A percentile compares a stretch with the other conserved stretches of the same genome.
These are phyloP conservation scores for Malassezia restricta DNA, from an alignment of 1,284 basidiomycete species.

Conservation along the genomic window DNA sequence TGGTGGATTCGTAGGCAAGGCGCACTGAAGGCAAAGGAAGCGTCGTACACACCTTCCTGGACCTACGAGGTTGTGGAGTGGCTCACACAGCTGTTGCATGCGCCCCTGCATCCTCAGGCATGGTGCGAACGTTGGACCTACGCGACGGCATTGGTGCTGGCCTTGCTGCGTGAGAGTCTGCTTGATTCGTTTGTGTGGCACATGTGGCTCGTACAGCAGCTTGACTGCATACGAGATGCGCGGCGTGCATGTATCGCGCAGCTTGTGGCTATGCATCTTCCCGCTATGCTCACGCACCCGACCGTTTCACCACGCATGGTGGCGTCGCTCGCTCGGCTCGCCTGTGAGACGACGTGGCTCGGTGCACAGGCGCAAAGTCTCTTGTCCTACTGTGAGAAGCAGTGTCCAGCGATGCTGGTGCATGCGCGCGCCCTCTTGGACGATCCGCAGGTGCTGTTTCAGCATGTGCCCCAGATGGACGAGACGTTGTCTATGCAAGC, in stretches of 20 bases:
- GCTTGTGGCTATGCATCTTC: constrained; percentile 49
- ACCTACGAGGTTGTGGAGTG: constrained; percentile 74
- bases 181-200: constrained; percentile 70
- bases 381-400: background rate
- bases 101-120: background rate
- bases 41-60: constrained; percentile 64
- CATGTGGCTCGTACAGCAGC: constrained; percentile 69
- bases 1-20: constrained; percentile 93
- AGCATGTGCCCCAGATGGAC: background rate
- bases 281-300: background rate
- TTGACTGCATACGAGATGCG: constrained; percentile 57
- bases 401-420: background rate
- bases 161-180: constrained; percentile 67
- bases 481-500: background rate
- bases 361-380: background rate
- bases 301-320: background rate
- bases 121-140: constrained; percentile 60
- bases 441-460: background rate
- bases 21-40: constrained; percentile 60
- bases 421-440: background rate
- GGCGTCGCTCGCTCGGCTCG: background rate
- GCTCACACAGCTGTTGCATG: constrained; percentile 60
- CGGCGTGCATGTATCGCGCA: constrained; percentile 70
- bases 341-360: constrained; percentile 1
- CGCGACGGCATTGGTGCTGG: constrained; percentile 54